A percentile compares a stretch with the other conserved stretches of the same genome.
Evolutionary conservation across 2,329 filamentous ascomycete genomes (phyloP).

Genomic region (Fusarium sp.): DNA sequence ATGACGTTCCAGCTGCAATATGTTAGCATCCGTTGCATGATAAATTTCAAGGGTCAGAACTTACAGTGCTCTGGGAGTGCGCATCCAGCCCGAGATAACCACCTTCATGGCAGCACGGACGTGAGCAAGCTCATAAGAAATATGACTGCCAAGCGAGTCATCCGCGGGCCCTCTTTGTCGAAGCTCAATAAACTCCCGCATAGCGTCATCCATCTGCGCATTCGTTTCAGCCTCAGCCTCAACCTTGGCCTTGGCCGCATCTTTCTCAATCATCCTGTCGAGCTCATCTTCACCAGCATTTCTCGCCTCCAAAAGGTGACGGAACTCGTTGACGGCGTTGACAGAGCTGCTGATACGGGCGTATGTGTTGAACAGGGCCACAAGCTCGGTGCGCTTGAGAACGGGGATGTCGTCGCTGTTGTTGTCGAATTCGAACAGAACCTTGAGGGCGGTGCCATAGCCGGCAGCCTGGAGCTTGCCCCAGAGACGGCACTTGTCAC

Average conservation of each 20-base stretch:
- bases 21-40: constrained; percentile 5
- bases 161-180: constrained; percentile 48
- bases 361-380: constrained; percentile 94
- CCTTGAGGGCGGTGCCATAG: constrained; percentile 94
- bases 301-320: constrained; percentile 60
- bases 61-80: constrained; percentile 77
- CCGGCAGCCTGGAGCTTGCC: constrained; percentile 96
- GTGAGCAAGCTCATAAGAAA: constrained; percentile 72
- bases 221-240: constrained; percentile 49
- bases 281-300: constrained; percentile 40
- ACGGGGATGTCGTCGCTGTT: constrained; percentile 72
- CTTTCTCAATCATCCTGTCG: constrained; percentile 52
- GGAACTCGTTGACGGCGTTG: constrained; percentile 79
- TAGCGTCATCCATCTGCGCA: constrained; percentile 53
- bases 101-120: constrained; percentile 73
- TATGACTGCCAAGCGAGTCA: constrained; percentile 62
- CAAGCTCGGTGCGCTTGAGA: constrained; percentile 89
- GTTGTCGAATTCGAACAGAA: constrained; percentile 92
- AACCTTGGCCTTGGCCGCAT: constrained; percentile 22
- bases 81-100: constrained; percentile 77
- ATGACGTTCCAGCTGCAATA: constrained; percentile 55
- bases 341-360: constrained; percentile 87
- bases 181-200: constrained; percentile 47
- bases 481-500: constrained; percentile 98
- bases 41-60: constrained; percentile 50